Conservation (phyloP, 1,139 yeast species). For the Zygosaccharomyces pseudobailii region DNA sequence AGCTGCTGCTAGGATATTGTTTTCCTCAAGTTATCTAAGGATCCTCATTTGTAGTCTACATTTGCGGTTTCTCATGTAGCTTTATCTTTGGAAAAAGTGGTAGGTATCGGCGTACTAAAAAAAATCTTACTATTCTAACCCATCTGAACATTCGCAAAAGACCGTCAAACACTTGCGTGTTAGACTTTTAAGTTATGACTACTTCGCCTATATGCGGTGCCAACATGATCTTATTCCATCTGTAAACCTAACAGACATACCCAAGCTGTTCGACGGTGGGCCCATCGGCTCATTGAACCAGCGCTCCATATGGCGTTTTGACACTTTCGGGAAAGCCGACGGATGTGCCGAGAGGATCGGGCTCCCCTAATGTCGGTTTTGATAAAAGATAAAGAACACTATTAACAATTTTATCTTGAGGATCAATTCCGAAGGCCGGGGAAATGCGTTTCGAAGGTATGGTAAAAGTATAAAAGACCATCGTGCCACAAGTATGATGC, state of each 20-base stretch:
- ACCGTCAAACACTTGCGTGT: too few relatives aligned
- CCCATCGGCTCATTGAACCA: not conserved
- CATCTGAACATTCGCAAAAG: too few relatives aligned
- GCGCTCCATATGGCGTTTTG: not conserved
- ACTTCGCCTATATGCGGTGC: not conserved
- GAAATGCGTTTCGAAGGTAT: not conserved
- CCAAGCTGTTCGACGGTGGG: not conserved
- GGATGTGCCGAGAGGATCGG: not conserved
- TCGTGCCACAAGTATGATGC: not conserved
- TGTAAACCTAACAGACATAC: too few relatives aligned
- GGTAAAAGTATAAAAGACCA: conserved; percentile 1
- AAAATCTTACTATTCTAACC: too few relatives aligned
- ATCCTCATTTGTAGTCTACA: too few relatives aligned
- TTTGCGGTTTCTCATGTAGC: too few relatives aligned
- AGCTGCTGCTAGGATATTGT: too few relatives aligned
- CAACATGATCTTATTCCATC: too few relatives aligned
- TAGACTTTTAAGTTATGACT: too few relatives aligned
- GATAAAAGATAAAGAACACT: not conserved
- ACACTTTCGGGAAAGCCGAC: not conserved
- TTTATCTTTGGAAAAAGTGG: too few relatives aligned
- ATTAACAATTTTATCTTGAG: not conserved
- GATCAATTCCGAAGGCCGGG: not conserved
- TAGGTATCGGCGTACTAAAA: too few relatives aligned
- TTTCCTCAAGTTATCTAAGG: too few relatives aligned
- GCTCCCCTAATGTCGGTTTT: not conserved